These are phyloP conservation scores for Crepidotus variabilis DNA, from an alignment of 768 basidiomycete genomes.

Conservation along the genomic window DNA sequence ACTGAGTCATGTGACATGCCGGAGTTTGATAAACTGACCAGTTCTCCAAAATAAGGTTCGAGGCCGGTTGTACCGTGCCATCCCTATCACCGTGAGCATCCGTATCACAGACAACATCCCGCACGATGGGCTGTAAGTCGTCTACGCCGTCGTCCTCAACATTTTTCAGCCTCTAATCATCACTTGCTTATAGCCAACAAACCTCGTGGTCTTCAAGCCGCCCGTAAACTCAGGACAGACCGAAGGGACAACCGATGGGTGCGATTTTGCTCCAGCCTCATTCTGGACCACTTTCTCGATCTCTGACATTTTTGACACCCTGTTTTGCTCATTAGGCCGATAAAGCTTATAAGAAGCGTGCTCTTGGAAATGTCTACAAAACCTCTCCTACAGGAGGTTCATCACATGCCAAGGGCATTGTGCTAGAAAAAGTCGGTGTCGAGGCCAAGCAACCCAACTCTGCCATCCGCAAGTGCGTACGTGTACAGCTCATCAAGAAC, in stretches of 20 bases:
- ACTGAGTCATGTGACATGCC: background rate
- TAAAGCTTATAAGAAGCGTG: conserved; percentile 99
- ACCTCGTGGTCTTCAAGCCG: conserved; percentile 98
- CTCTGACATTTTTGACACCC: background rate
- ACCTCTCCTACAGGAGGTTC: conserved; percentile 99
- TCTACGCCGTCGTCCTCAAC: conserved; percentile 10
- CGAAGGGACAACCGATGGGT: conserved; percentile 98
- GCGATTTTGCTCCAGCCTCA: conserved; percentile 23
- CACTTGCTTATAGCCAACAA: conserved; percentile 71
- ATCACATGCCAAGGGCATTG: conserved; percentile 99
- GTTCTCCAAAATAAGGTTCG: conserved; percentile 46
- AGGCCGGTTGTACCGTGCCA: conserved; percentile 22
- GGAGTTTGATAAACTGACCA: conserved; percentile 27
- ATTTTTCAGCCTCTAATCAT: conserved; percentile 10
- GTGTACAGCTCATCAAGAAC: conserved; percentile 99
- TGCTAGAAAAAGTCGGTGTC: conserved; percentile 99
- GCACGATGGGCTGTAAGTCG: conserved; percentile 84
- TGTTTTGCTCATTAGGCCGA: conserved; percentile 65
- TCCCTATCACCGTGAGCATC: conserved; percentile 12
- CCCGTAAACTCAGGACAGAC: conserved; percentile 93
- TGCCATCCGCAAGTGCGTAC: conserved; percentile 99
- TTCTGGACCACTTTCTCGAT: background rate
- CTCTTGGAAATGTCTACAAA: conserved; percentile 99
- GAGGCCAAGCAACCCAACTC: conserved; percentile 99
- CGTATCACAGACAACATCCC: conserved; percentile 39